Base-by-base conservation (phyloP, 2,329 filamentous ascomycete genomes). In the Aspergillus fructus region DNA sequence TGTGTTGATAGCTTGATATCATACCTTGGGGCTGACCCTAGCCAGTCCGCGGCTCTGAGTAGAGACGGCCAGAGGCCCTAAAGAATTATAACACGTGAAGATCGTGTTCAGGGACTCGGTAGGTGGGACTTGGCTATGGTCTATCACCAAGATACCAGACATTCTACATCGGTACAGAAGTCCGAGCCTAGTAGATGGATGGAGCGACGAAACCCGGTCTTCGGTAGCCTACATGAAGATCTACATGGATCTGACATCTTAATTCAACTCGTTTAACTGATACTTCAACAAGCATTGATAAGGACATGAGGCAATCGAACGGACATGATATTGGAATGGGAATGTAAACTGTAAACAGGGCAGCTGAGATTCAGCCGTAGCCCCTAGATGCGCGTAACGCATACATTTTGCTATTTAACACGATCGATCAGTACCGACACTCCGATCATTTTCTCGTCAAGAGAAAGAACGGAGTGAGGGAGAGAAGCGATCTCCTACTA, bases 381-480 rank as follows among this genome's bases (percentile, higher is more conserved):
- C 34, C 34, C 34, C 34, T 37, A 15, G 34, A 37, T 37, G 15
- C 34, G 34, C 34, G 12, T n/a, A 37, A 23, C 46, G 46, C 46
- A 49, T 49, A 34, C 33, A 41, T 19, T 52, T 51, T 34, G 49
- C 55, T 52, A 34, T 51, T 49, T 37, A 49, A 21, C n/a, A 49
- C 17, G n/a, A 30, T 41, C 37, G 39, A 51, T 23, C 33, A 34
- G 13, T 40, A 19, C 19, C 33, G 8, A 13, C 37, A 13, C 15
- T 9, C 15, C 5, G 5, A 19, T 15, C 19, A 15, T 13, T 23
- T 19, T 33, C 49, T 41, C 49, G 42, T 51, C 49, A 51, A 42
- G 49, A 41, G 37, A 42, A 17, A 8, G 23, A 5, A 33, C 27
- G 9, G n/a, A 13, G 7, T 15, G 15, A 23, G 23, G 23, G 12